Base-by-base conservation (phyloP, 164 flowering plant genomes). In the Pachysandra terminalis region DNA sequence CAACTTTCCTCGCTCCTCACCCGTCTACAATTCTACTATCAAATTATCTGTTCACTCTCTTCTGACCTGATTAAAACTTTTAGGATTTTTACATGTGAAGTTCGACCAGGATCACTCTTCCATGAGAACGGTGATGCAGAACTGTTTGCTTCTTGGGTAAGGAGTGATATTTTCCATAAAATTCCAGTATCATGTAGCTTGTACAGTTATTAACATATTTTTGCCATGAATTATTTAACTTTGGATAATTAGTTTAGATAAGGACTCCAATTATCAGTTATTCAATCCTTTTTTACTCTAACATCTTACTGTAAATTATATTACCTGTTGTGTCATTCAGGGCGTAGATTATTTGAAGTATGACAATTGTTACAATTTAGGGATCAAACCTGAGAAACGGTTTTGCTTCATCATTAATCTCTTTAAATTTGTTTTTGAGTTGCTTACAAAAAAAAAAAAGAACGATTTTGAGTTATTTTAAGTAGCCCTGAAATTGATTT, bases 331-430 rank as follows among this genome's bases (percentile, higher is more conserved):
- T 69, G 52, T 54, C 52, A 41, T 67, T 22, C 82, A 95, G 99
- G 99, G 84, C 52, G 81, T 95, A 41, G 99, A 95, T 79, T 95
- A 95, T 79, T 78, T 95, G 84, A 95, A 95, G 81, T 95, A 95
- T 74, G 99, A 95, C 82, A 95, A 95, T 81, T 95, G 98, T 76
- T 95, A 63, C 84, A 92, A 92, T 79, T 78, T 90, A 49, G 99
- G 95, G 62, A 86, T 95, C 56, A 17, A 76, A 25, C 97, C 99
- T 40, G 53, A 80, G 71, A 68, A 88, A 79, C 84, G 99, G 99
- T 95, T 48, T 61, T 21, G 26, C 45, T 69, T 69, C 62, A 49
- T 63, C 58, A 53, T 52, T 24, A 59, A 32, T 51, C 57, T 67
- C 19, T 49, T 54, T 32, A 24, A 56, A 57, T 22, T 49, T 16